phyloP scores from a whole-genome alignment of 1,284 basidiomycete species.

The Melampsora americana region DNA sequence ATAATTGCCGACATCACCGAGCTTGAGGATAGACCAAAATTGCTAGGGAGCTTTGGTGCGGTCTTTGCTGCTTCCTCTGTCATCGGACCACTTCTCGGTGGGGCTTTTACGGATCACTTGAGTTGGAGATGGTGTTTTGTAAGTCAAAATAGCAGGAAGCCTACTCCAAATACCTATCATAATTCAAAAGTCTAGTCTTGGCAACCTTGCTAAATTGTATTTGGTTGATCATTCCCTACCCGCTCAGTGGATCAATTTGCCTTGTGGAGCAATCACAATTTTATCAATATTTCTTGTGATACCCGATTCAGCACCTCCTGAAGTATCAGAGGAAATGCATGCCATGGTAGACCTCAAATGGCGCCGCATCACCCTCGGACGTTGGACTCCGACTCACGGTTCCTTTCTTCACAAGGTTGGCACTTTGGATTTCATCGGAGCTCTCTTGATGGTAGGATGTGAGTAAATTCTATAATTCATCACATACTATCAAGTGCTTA shows the following conservation, averaged over 20 bases:
- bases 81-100: constrained; percentile 53
- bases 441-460: constrained; percentile 6
- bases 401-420: constrained; percentile 1
- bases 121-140: constrained; percentile 52
- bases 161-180: no score
- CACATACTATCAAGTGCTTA: background rate
- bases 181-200: no score
- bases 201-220: background rate
- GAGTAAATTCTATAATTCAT: background rate
- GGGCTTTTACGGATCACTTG: constrained; percentile 52
- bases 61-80: constrained; percentile 51
- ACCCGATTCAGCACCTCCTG: background rate
- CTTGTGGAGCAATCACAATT: constrained; percentile 7
- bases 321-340: background rate
- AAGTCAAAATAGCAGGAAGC: background rate
- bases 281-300: constrained; percentile 15
- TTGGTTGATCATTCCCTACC: background rate
- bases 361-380: background rate
- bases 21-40: constrained; percentile 55
- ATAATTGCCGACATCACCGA: constrained; percentile 56
- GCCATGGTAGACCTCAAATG: constrained; percentile 1
- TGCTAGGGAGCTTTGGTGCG: constrained; percentile 52
- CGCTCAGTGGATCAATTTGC: constrained; percentile 7
- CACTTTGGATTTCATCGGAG: constrained; percentile 3
- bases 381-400: background rate